Percentiles rank a stretch among this genome's conserved stretches.
Evolutionary conservation across 768 basidiomycete genomes (phyloP).

Genomic region (Glaciozyma antarctica): DNA sequence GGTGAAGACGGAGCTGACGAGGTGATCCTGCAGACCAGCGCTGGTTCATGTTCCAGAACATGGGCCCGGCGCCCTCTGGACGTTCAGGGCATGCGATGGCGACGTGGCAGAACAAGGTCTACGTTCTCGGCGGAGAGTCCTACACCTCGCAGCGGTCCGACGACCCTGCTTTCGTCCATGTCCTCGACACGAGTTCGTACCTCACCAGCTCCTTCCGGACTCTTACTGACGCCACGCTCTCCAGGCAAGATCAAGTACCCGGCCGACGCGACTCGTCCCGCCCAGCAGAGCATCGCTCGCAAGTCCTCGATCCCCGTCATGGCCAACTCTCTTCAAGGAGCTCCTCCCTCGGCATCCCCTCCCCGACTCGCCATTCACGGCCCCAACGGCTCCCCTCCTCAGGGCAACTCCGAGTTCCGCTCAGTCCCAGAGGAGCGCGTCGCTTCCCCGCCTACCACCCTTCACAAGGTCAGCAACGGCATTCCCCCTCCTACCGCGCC

Average conservation of each 20-base stretch:
- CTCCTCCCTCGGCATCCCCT: conserved; percentile 9
- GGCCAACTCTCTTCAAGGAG: conserved; percentile 5
- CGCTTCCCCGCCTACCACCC: conserved; percentile 14
- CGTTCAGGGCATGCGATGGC: conserved; percentile 99
- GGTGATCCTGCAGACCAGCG: conserved; percentile 58
- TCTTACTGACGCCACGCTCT: conserved; percentile 55
- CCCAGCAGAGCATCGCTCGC: conserved; percentile 4
- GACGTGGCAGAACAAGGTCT: conserved; percentile 73
- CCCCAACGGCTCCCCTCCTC: neutral
- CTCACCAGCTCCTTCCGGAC: neutral
- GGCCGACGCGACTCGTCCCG: conserved; percentile 41
- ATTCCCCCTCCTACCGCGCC: neutral
- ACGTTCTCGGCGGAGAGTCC: conserved; percentile 91
- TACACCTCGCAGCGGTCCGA: conserved; percentile 55
- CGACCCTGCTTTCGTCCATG: conserved; percentile 71
- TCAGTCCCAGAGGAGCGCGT: neutral
- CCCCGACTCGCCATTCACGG: conserved; percentile 1
- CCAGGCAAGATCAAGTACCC: conserved; percentile 91
- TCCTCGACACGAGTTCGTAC: conserved; percentile 83
- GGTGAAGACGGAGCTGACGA: neutral
- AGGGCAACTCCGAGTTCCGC: neutral
- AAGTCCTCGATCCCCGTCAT: conserved; percentile 27
- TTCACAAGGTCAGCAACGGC: conserved; percentile 25
- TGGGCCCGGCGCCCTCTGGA: conserved; percentile 89
- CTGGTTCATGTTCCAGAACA: conserved; percentile 99